phyloP scores from a whole-genome alignment of 75 land plant genomes.

The Selaginella moellendorffii region DNA sequence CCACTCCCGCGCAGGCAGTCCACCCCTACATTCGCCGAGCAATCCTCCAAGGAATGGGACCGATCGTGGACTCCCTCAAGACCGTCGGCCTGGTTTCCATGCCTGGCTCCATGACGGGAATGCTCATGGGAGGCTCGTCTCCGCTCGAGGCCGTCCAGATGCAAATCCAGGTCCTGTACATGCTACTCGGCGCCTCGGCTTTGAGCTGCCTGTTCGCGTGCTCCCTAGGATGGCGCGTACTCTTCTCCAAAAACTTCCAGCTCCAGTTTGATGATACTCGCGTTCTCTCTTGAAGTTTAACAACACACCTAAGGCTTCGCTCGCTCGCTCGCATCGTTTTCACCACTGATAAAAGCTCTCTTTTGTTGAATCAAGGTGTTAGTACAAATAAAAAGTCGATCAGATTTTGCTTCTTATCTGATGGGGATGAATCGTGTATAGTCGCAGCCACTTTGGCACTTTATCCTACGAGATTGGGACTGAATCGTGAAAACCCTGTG shows the following conservation, averaged over 20 bases:
- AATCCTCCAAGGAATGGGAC: slow-evolving; percentile 8
- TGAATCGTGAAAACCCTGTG: too few relatives aligned
- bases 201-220: slow-evolving; percentile 4
- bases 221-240: background rate
- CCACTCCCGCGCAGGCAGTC: slow-evolving; percentile 9
- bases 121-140: slow-evolving; percentile 6
- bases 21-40: slow-evolving; percentile 4
- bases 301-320: too few relatives aligned
- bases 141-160: slow-evolving; percentile 7
- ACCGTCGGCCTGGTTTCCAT: slow-evolving; percentile 2
- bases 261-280: background rate
- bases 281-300: background rate
- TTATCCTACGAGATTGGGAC: too few relatives aligned
- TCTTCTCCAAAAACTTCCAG: background rate
- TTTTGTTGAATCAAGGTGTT: too few relatives aligned
- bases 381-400: too few relatives aligned
- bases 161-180: slow-evolving; percentile 9
- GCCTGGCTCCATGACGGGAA: slow-evolving; percentile 12
- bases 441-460: too few relatives aligned
- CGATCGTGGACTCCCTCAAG: slow-evolving; percentile 10
- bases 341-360: too few relatives aligned
- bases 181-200: slow-evolving; percentile 10
- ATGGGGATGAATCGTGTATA: too few relatives aligned
- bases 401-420: too few relatives aligned
- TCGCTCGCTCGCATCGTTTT: too few relatives aligned